These are phyloP conservation scores for Pythium scleroteichum DNA, from an alignment of 352 stramenopile species.

Conservation along the genomic window DNA sequence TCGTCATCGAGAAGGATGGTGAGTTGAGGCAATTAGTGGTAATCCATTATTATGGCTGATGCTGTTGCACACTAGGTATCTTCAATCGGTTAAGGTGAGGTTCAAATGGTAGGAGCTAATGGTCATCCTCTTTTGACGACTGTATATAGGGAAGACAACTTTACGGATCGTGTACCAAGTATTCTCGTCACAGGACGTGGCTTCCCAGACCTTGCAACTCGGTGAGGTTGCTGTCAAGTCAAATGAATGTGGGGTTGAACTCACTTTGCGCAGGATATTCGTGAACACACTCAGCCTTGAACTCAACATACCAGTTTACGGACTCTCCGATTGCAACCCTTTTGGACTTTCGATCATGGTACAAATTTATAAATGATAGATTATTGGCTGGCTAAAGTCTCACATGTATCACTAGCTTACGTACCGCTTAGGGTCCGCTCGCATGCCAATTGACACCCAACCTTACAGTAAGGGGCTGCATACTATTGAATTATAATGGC, in stretches of 20 bases:
- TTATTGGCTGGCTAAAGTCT: too few relatives aligned
- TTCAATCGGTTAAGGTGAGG: slow-evolving; percentile 88
- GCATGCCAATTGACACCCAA: slow-evolving; percentile 79
- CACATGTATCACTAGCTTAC: slow-evolving; percentile 51
- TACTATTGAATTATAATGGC: background rate
- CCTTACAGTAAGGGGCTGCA: slow-evolving; percentile 41
- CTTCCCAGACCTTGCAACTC: slow-evolving; percentile 93
- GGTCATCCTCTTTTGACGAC: background rate
- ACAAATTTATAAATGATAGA: background rate
- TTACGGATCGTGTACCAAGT: slow-evolving; percentile 86
- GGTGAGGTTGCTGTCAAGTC: slow-evolving; percentile 33
- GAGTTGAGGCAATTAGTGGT: background rate
- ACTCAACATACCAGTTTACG: slow-evolving; percentile 88
- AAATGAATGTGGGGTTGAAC: background rate
- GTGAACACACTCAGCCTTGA: slow-evolving; percentile 74
- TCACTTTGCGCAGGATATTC: slow-evolving; percentile 52
- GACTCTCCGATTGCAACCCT: slow-evolving; percentile 94
- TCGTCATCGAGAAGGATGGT: slow-evolving; percentile 97
- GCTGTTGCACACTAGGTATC: slow-evolving; percentile 78
- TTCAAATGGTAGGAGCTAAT: background rate
- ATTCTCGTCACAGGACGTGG: slow-evolving; percentile 94
- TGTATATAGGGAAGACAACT: slow-evolving; percentile 69
- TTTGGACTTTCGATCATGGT: slow-evolving; percentile 93
- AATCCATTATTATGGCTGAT: slow-evolving; percentile 28
- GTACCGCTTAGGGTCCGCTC: slow-evolving; percentile 87